Base-by-base conservation (phyloP, 1,284 basidiomycete genomes). In the Inonotus hispidus region DNA sequence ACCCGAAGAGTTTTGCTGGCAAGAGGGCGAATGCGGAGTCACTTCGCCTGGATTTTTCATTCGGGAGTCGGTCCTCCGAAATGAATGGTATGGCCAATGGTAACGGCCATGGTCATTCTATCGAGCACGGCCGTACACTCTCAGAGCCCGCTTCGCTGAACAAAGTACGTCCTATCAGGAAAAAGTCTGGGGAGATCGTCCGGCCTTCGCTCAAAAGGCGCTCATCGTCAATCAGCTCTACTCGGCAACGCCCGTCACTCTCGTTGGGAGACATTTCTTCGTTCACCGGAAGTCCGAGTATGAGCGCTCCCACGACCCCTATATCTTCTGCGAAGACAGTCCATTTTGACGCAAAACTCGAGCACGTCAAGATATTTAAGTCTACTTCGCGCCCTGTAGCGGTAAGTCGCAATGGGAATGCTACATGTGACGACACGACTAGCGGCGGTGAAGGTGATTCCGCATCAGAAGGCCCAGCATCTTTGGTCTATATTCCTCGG, bases 311-410 rank as follows among this genome's bases (percentile, higher is more conserved):
- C 14, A 75, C 74, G 59, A 61, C 63, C 21, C 76, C 79, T 25
- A 14, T 13, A 5, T 10, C 58, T n/a, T 21, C 49, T 10, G 57
- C 38, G 16, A 96, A 96, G 73, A 87, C 84, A 38, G 96, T 99
- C 8, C 93, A 98, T 70, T 99, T 99, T 66, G 93, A 97, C 74
- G 74, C 87, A 5, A 84, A 95, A 71, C 84, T 98, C 59, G 95
- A 97, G 72, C 88, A 89, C 64, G 90, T 98, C 68, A 95, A 95
- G 74, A 81, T 96, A 58, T 98, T 98, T 78, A 78, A 95, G 58
- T 88, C 94, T 29, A 90, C 93, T 74, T 95, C 98, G 74, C 93
- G 93, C 72, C 96, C 95, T 0, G 80, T 91, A 11, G 95, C 95
- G 1, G 95, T 99, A 16, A 93, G 90, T 21, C 84, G 95, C 54